Percentiles rank a stretch among this genome's conserved stretches.
phyloP scores from a whole-genome alignment of 495 filamentous ascomycete genomes.

The Antarctomyces pellizariae region DNA sequence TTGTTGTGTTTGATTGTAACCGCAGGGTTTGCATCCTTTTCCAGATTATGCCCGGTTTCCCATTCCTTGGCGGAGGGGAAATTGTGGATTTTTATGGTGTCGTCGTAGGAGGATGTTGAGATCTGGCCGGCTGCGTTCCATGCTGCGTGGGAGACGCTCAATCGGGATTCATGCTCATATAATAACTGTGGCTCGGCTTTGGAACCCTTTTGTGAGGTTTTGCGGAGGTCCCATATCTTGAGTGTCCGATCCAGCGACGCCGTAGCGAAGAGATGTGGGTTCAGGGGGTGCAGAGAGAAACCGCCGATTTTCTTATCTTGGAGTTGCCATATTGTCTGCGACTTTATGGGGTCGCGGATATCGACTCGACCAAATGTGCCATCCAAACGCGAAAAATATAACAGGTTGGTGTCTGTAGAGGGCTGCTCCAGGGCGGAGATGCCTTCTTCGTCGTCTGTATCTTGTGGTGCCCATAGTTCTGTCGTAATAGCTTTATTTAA shows the following conservation, averaged over 20 bases:
- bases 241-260: conserved; percentile 76
- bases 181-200: conserved; percentile 34
- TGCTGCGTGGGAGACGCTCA: conserved; percentile 78
- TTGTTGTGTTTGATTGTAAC: conserved; percentile 69
- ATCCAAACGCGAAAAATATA: conserved; percentile 74
- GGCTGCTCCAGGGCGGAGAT: conserved; percentile 67
- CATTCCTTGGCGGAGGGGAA: conserved; percentile 42
- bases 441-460: conserved; percentile 43
- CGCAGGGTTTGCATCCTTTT: conserved; percentile 33
- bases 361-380: conserved; percentile 64
- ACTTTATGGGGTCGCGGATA: conserved; percentile 34
- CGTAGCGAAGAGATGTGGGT: conserved; percentile 68
- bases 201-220: conserved; percentile 34
- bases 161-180: conserved; percentile 54
- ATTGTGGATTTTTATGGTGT: conserved; percentile 79
- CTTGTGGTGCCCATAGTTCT: conserved; percentile 54
- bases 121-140: conserved; percentile 66
- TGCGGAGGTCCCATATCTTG: conserved; percentile 82
- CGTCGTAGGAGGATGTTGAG: conserved; percentile 83
- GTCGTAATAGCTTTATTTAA: conserved; percentile 52
- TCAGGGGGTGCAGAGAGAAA: conserved; percentile 55
- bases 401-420: conserved; percentile 37
- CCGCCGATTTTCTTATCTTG: conserved; percentile 92
- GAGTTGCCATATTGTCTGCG: conserved; percentile 40
- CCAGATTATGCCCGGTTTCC: conserved; percentile 33